These are phyloP conservation scores for Pharnaceum exiguum DNA, from an alignment of 148 eudicot species.

Conservation along the genomic window DNA sequence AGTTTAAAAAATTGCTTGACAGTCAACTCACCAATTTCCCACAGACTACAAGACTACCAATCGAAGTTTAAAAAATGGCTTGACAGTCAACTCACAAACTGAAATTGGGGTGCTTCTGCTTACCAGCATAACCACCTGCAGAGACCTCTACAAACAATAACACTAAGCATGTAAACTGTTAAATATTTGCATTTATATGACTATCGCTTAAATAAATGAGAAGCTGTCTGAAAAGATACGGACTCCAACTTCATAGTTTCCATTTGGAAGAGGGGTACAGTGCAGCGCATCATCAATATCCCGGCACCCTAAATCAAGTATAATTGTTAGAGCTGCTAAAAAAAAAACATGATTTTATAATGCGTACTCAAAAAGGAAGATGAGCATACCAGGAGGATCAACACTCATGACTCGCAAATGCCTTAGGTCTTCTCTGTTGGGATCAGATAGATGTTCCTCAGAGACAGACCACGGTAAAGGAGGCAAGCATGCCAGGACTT, in stretches of 20 bases:
- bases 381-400: conserved; percentile 81
- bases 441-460: conserved; percentile 66
- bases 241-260: conserved; percentile 95
- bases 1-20: too few species aligned
- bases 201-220: neutral
- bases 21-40: too few species aligned
- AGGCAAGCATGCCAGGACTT: conserved; percentile 93
- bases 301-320: conserved; percentile 67
- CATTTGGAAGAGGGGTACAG: conserved; percentile 81
- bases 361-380: neutral
- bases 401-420: conserved; percentile 86
- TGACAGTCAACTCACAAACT: too few species aligned
- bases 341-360: neutral
- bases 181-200: neutral
- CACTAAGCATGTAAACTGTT: neutral
- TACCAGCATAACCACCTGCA: too few species aligned
- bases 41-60: too few species aligned
- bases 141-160: neutral
- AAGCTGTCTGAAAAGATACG: conserved; percentile 59
- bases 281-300: conserved; percentile 98
- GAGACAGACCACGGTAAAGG: conserved; percentile 96
- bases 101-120: too few species aligned
- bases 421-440: conserved; percentile 87
- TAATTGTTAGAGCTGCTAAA: conserved; percentile 4
- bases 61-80: too few species aligned